Evolutionary conservation across 345 rosid species (phyloP).

Genomic region (Populus nigra): DNA sequence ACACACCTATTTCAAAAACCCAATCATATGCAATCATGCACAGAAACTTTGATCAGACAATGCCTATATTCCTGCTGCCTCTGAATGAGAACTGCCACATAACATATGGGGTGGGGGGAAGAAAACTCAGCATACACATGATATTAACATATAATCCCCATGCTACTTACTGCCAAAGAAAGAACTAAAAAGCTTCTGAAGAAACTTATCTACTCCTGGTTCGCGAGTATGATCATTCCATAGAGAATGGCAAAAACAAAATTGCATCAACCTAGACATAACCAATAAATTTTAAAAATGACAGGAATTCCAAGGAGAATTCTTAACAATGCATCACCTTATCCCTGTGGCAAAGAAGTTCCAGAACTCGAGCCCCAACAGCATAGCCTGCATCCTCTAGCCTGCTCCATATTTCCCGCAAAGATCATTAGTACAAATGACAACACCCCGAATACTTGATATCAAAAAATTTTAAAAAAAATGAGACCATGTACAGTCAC

Average conservation of each 20-base stretch:
- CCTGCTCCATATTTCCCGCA: conserved; percentile 34
- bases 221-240: neutral
- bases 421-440: neutral
- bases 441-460: neutral
- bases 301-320: neutral
- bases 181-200: neutral
- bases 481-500: neutral
- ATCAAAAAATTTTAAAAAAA: neutral
- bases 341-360: conserved; percentile 86
- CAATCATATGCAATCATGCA: neutral
- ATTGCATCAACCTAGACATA: neutral
- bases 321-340: conserved; percentile 43
- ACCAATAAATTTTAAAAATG: neutral
- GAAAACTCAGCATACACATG: neutral
- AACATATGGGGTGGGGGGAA: too few species aligned
- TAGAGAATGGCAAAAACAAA: neutral
- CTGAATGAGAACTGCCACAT: neutral
- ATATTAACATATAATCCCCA: neutral
- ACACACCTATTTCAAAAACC: neutral
- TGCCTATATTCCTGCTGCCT: neutral
- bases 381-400: conserved; percentile 97
- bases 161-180: neutral
- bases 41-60: neutral
- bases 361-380: conserved; percentile 83
- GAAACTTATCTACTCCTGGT: neutral